Evolutionary conservation across 306 rosid species (phyloP).

Genomic region (Urtica urens): DNA sequence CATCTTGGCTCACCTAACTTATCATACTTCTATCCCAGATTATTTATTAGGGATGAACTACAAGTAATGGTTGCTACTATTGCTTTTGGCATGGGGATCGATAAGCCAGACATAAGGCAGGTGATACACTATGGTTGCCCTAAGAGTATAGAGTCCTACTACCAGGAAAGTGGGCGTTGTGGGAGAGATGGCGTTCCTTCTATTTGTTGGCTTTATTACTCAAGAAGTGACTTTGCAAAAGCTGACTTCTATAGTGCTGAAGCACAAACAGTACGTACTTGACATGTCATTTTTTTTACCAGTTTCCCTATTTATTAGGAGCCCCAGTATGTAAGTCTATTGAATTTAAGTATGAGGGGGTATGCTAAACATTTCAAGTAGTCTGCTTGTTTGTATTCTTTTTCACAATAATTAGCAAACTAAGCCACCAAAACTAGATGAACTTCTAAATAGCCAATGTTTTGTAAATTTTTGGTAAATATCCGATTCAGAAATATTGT

Average conservation of each 20-base stretch:
- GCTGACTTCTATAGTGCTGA: conserved; percentile 57
- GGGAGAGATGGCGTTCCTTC: conserved; percentile 93
- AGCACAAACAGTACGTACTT: conserved; percentile 37
- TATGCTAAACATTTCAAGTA: too few species aligned
- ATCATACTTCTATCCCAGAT: conserved; percentile 34
- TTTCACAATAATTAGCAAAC: too few species aligned
- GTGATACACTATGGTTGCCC: conserved; percentile 96
- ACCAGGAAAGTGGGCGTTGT: conserved; percentile 91
- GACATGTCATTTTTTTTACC: background rate
- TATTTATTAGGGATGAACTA: conserved; percentile 70
- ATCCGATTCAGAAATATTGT: too few species aligned
- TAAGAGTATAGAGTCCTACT: conserved; percentile 75
- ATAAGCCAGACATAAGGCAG: conserved; percentile 81
- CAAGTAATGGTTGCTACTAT: conserved; percentile 86
- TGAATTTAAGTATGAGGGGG: conserved; percentile 8
- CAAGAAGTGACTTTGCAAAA: conserved; percentile 68
- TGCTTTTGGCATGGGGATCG: conserved; percentile 97
- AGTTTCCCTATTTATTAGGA: background rate
- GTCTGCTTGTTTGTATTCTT: too few species aligned
- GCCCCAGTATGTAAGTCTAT: background rate
- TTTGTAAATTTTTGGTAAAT: too few species aligned
- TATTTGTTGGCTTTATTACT: conserved; percentile 86
- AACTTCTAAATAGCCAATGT: too few species aligned
- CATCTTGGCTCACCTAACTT: conserved; percentile 11
- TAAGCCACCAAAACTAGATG: too few species aligned